Percentiles rank a stretch among this genome's conserved stretches.
These are phyloP conservation scores for Trichoderma hamatum DNA, from an alignment of 2,329 filamentous ascomycete species.

Conservation along the genomic window DNA sequence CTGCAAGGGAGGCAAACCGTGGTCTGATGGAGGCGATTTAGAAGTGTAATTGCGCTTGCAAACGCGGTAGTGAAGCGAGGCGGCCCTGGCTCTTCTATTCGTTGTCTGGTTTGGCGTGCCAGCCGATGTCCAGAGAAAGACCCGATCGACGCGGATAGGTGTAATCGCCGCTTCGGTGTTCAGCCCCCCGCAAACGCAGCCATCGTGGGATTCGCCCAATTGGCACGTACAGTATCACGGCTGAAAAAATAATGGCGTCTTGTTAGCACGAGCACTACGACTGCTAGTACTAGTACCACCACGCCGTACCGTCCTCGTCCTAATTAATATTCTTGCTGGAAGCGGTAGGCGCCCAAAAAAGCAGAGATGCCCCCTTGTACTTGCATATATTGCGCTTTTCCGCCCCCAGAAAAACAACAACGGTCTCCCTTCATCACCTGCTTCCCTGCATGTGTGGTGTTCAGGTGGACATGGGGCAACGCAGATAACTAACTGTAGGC, in stretches of 20 bases:
- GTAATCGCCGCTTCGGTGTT: background rate
- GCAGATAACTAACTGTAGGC: background rate
- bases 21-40: background rate
- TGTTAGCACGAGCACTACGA: background rate
- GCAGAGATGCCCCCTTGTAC: conserved; percentile 7
- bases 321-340: conserved; percentile 8
- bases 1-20: conserved; percentile 3
- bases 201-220: conserved; percentile 10
- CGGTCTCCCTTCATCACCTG: conserved; percentile 16
- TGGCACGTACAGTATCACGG: conserved; percentile 4
- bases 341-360: conserved; percentile 14
- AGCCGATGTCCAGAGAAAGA: background rate
- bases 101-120: background rate
- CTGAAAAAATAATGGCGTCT: background rate
- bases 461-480: conserved; percentile 12
- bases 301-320: background rate
- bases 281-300: background rate
- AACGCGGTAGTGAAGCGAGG: conserved; percentile 2
- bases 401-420: conserved; percentile 6
- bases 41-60: background rate
- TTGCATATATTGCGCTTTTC: conserved; percentile 12
- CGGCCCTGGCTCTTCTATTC: background rate
- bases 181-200: background rate
- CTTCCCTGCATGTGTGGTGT: conserved; percentile 10
- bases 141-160: background rate